Percentiles rank a stretch among this genome's conserved stretches.
Evolutionary conservation across 148 eudicot species (phyloP).

Genomic region (Gaultheria prostrata): DNA sequence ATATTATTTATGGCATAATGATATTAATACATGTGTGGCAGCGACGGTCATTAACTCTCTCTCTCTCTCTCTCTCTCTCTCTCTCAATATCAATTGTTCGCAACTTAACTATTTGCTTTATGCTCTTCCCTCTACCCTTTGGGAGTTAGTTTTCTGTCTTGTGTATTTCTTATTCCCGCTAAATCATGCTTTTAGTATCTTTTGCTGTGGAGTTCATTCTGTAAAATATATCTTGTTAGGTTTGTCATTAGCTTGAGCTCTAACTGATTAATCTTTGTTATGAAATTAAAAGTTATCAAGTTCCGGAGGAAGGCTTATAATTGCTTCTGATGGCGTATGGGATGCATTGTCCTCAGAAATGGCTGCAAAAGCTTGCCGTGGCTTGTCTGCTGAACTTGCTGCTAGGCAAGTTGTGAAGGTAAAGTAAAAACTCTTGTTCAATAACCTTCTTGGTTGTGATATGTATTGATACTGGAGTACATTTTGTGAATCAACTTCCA

Average conservation of each 20-base stretch:
- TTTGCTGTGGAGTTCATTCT: not conserved
- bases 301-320: slow-evolving; percentile 92
- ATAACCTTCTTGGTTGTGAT: not conserved
- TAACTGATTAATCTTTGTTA: not conserved
- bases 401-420: slow-evolving; percentile 98
- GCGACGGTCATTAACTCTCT: not conserved
- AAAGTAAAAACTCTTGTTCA: slow-evolving; percentile 13
- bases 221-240: too few relatives aligned
- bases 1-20: not conserved
- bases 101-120: not conserved
- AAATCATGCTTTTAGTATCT: too few relatives aligned
- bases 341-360: slow-evolving; percentile 80
- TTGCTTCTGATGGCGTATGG: slow-evolving; percentile 99
- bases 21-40: not conserved
- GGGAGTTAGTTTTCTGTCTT: not conserved
- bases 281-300: slow-evolving; percentile 33
- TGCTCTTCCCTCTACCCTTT: not conserved
- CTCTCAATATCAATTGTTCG: not conserved
- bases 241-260: not conserved
- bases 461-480: not conserved
- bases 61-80: not conserved
- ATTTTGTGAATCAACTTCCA: not conserved
- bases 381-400: slow-evolving; percentile 94
- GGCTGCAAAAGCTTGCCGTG: slow-evolving; percentile 90
- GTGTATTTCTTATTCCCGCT: not conserved